Base-by-base conservation (phyloP, 345 rosid genomes). In the Cardiospermum halicacabum region DNA sequence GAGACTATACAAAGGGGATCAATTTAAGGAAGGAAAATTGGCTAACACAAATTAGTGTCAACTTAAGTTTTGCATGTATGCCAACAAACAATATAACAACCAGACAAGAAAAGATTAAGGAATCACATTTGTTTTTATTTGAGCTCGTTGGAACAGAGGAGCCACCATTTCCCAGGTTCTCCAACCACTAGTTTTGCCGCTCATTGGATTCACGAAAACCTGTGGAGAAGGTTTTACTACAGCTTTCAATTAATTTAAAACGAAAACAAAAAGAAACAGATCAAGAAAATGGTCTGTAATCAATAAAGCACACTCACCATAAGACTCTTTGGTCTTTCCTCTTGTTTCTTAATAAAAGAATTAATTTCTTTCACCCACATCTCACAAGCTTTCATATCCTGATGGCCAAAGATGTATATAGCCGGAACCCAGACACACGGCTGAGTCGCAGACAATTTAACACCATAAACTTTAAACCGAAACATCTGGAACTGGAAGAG, bases 201-300 rank as follows among this genome's bases (percentile, higher is more conserved):
- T 93, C 84, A 58, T 71, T 18, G 98, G 98, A 81, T 93, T 80
- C 60, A 93, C 77, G 21, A 93, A 86, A 60, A 93, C 85, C 98
- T 93, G 72, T 59, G 50, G 69, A 57, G 27, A 26, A 32, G 21
- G 30, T 64, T 75, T 50, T 36, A 59, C 53, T 49, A 54, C 56
- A 32, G 55, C 54, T 68, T 70, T 61, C 59, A 24, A 26, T 13
- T 53, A 40, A 36, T 7, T 47, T 62, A 63, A 59, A 25, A 1
- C 13, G 34, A 62, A 43, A 47, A 32, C 60, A 22, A 45, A 79
- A 16, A 0, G 32, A 58, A 79, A 16, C 1, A 32, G 55, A 60
- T 57, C 45, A 32, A 50, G 26, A 25, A 69, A 55, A 62, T 11
- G 13, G 37, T 31, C 48, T 6, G 18, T 37, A 65, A 69, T 37